Percentiles rank a stretch among this genome's conserved stretches.
These are phyloP conservation scores for Candida neerlandica DNA, from an alignment of 1,139 yeast genomes.

Conservation along the genomic window DNA sequence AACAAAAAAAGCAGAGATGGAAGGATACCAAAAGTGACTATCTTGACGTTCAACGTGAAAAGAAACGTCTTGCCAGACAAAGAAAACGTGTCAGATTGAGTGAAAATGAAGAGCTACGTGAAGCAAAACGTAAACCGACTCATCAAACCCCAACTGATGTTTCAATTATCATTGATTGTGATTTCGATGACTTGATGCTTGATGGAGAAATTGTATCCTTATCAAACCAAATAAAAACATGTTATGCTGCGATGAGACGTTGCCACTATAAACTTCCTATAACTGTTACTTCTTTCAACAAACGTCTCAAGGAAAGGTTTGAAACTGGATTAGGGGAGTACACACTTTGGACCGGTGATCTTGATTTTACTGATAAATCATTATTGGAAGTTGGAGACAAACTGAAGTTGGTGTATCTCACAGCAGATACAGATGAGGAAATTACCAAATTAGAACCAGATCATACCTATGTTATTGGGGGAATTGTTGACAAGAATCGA, in stretches of 20 bases:
- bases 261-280: constrained; percentile 64
- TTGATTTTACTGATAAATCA: constrained; percentile 54
- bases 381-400: constrained; percentile 39
- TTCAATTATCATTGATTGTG: constrained; percentile 77
- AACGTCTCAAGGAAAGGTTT: constrained; percentile 66
- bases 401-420: constrained; percentile 60
- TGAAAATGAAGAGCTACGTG: constrained; percentile 19
- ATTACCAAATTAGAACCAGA: constrained; percentile 65
- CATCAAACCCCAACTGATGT: constrained; percentile 50
- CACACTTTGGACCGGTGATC: constrained; percentile 59
- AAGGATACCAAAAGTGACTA: constrained; percentile 66
- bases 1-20: constrained; percentile 59
- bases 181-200: constrained; percentile 86
- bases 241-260: constrained; percentile 76
- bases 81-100: constrained; percentile 30
- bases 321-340: constrained; percentile 63
- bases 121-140: constrained; percentile 35
- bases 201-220: constrained; percentile 77
- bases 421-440: constrained; percentile 82
- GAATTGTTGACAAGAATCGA: constrained; percentile 94
- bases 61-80: constrained; percentile 48
- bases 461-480: constrained; percentile 85
- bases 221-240: constrained; percentile 77
- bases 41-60: constrained; percentile 51
- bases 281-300: constrained; percentile 65